phyloP scores from a whole-genome alignment of 345 rosid species.

The Eutrema heterophyllum region DNA sequence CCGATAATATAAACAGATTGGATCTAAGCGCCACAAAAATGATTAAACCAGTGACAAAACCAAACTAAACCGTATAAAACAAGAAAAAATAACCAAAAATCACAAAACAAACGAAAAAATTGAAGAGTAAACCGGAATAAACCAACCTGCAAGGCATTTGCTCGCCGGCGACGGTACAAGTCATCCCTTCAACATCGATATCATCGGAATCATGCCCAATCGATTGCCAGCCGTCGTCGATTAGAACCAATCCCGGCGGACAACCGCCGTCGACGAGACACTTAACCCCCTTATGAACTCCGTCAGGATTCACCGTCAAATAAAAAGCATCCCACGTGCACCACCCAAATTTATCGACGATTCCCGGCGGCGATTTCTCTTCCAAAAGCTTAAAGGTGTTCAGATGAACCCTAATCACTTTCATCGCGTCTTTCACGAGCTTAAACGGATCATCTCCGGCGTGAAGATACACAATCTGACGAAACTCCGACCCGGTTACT shows the following conservation, averaged over 20 bases:
- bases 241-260: slow-evolving; percentile 90
- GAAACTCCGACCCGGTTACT: slow-evolving; percentile 48
- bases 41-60: neutral
- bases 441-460: slow-evolving; percentile 64
- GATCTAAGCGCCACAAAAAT: too few relatives aligned
- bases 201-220: slow-evolving; percentile 74
- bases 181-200: slow-evolving; percentile 70
- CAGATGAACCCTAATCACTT: slow-evolving; percentile 51
- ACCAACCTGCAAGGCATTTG: slow-evolving; percentile 89
- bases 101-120: neutral
- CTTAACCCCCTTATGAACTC: slow-evolving; percentile 68
- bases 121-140: slow-evolving; percentile 6
- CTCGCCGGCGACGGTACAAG: slow-evolving; percentile 70
- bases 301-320: slow-evolving; percentile 77
- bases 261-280: slow-evolving; percentile 80
- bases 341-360: slow-evolving; percentile 97
- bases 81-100: too few relatives aligned
- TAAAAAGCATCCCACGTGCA: slow-evolving; percentile 99
- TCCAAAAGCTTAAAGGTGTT: slow-evolving; percentile 71
- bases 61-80: neutral
- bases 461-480: slow-evolving; percentile 50
- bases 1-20: neutral
- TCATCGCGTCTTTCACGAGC: slow-evolving; percentile 71
- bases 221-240: slow-evolving; percentile 98
- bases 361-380: slow-evolving; percentile 77